Evolutionary conservation across 2,329 filamentous ascomycete species (phyloP).

Genomic region (Boeremia lycopersici): DNA sequence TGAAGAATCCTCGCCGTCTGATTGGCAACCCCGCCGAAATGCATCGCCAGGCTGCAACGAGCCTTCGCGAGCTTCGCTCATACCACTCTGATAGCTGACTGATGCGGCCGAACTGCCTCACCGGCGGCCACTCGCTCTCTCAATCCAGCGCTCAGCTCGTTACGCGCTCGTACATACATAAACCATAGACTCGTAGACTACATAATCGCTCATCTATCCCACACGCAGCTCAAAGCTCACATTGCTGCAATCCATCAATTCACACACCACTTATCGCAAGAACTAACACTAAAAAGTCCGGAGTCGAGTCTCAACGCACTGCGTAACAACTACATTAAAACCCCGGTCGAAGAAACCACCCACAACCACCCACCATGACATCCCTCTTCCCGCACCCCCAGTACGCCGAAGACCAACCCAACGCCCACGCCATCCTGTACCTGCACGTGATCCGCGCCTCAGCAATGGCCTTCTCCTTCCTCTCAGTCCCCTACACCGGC

Average conservation of each 20-base stretch:
- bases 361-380: constrained; percentile 52
- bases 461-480: constrained; percentile 59
- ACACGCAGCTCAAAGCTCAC: not conserved
- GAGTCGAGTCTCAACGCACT: not conserved
- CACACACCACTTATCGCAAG: not conserved
- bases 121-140: not conserved
- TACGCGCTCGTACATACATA: not conserved
- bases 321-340: not conserved
- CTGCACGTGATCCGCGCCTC: constrained; percentile 65
- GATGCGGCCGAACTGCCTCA: constrained; percentile 7
- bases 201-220: too few species aligned
- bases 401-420: constrained; percentile 69
- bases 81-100: not conserved
- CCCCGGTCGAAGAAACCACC: not conserved
- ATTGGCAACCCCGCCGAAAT: constrained; percentile 1
- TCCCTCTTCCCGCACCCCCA: constrained; percentile 60
- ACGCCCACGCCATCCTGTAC: constrained; percentile 61
- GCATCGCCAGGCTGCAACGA: not conserved
- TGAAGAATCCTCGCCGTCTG: not conserved
- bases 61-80: not conserved
- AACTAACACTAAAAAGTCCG: not conserved
- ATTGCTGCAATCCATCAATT: not conserved
- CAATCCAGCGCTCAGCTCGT: not conserved
- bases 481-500: constrained; percentile 49
- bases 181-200: not conserved